A percentile compares a stretch with the other conserved stretches of the same genome.
Conservation (phyloP, 2,329 filamentous ascomycete genomes). For the Dactylellina haptotyla region DNA sequence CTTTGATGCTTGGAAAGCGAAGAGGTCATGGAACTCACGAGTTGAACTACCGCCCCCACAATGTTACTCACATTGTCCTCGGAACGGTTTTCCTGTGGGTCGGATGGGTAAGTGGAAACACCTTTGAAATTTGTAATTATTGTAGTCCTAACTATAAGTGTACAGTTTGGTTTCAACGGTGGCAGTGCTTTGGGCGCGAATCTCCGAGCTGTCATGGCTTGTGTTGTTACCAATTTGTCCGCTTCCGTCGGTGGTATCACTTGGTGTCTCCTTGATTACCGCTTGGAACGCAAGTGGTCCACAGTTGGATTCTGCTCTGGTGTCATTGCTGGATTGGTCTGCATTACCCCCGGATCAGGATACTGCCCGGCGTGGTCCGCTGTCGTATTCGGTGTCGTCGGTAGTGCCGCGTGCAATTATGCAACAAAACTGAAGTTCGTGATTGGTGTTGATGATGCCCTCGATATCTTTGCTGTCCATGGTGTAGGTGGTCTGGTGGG, state of each 20-base stretch:
- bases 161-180: slow-evolving; percentile 84
- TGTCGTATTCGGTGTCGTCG: slow-evolving; percentile 79
- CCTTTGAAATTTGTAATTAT: neutral
- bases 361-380: slow-evolving; percentile 82
- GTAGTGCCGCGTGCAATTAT: slow-evolving; percentile 83
- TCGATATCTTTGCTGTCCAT: slow-evolving; percentile 89
- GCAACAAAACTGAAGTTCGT: slow-evolving; percentile 91
- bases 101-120: slow-evolving; percentile 70
- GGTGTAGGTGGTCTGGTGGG: slow-evolving; percentile 80
- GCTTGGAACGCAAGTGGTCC: slow-evolving; percentile 89
- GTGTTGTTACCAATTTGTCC: slow-evolving; percentile 84
- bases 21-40: slow-evolving; percentile 86
- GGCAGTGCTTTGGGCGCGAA: slow-evolving; percentile 84
- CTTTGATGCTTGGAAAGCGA: slow-evolving; percentile 87
- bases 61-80: slow-evolving; percentile 90
- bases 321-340: slow-evolving; percentile 85
- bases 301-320: slow-evolving; percentile 93
- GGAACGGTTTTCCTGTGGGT: slow-evolving; percentile 95
- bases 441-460: slow-evolving; percentile 80
- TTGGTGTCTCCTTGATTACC: slow-evolving; percentile 89
- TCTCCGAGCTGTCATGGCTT: slow-evolving; percentile 85
- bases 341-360: slow-evolving; percentile 85
- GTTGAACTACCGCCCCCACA: slow-evolving; percentile 90
- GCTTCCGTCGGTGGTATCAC: slow-evolving; percentile 86
- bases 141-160: neutral